These are phyloP conservation scores for Sphaerostilbella broomeana DNA, from an alignment of 2,329 filamentous ascomycete species.

Conservation along the genomic window DNA sequence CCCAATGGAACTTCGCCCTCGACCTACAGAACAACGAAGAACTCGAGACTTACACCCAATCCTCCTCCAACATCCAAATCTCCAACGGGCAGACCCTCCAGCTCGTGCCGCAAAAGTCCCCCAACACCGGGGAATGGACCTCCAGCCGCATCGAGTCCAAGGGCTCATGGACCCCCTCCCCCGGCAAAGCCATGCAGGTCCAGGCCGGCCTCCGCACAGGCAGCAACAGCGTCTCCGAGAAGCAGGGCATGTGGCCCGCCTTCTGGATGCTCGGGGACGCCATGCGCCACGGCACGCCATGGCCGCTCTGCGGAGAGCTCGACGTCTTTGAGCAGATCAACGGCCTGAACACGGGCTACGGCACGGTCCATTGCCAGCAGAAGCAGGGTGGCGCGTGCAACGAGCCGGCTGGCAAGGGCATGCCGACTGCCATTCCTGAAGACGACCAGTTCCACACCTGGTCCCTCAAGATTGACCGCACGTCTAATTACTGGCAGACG, in stretches of 20 bases:
- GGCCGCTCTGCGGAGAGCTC: conserved; percentile 46
- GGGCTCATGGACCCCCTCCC: conserved; percentile 37
- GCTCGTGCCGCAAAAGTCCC: conserved; percentile 39
- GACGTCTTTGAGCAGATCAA: conserved; percentile 46
- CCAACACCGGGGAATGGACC: conserved; percentile 38
- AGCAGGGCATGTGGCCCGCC: conserved; percentile 47
- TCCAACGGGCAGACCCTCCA: conserved; percentile 46
- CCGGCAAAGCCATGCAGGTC: conserved; percentile 35
- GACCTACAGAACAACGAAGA: conserved; percentile 44
- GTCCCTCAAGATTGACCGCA: conserved; percentile 42
- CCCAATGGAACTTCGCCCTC: conserved; percentile 40
- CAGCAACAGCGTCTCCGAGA: conserved; percentile 23
- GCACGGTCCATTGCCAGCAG: conserved; percentile 42
- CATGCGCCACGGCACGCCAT: conserved; percentile 38
- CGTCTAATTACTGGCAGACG: conserved; percentile 34
- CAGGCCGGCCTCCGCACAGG: conserved; percentile 43
- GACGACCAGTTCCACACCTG: conserved; percentile 44
- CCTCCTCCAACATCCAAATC: conserved; percentile 41
- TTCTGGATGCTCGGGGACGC: conserved; percentile 47
- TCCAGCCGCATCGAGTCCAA: conserved; percentile 44
- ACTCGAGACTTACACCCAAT: conserved; percentile 40
- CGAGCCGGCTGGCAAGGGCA: conserved; percentile 37
- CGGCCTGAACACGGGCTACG: conserved; percentile 38
- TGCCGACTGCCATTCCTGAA: conserved; percentile 29
- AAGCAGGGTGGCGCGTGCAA: conserved; percentile 41